phyloP scores from a whole-genome alignment of 2,329 filamentous ascomycete genomes.

The Hypoxylon sp. region DNA sequence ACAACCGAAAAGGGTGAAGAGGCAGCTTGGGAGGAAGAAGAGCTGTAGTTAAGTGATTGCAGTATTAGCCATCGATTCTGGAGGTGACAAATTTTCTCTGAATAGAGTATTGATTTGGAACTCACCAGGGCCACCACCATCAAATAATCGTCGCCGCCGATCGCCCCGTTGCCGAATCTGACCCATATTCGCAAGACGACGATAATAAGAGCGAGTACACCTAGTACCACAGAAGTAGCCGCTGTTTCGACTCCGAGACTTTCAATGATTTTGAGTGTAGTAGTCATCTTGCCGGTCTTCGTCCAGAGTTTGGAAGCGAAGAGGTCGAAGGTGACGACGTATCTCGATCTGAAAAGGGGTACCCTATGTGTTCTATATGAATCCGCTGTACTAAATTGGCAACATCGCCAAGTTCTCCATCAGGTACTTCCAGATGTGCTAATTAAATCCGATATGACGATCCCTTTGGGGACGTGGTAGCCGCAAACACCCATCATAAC shows the following conservation, averaged over 20 bases:
- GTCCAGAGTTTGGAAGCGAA: neutral
- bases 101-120: neutral
- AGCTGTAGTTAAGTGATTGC: constrained; percentile 1
- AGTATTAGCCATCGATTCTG: neutral
- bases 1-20: constrained; percentile 21
- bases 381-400: neutral
- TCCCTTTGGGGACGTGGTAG: neutral
- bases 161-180: constrained; percentile 27
- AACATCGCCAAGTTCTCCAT: neutral
- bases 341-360: neutral
- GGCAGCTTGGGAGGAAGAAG: constrained; percentile 32
- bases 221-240: constrained; percentile 11
- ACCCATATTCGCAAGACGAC: constrained; percentile 29
- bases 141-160: constrained; percentile 36
- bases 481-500: constrained; percentile 16
- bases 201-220: constrained; percentile 4
- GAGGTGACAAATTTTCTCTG: neutral
- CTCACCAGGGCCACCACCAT: constrained; percentile 35
- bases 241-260: constrained; percentile 17
- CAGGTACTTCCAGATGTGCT: neutral
- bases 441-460: constrained; percentile 5
- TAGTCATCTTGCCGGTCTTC: constrained; percentile 7
- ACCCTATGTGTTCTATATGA: constrained; percentile 21
- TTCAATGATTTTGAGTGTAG: neutral
- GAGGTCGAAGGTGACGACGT: neutral